These are phyloP conservation scores for Plasmodium coatneyi DNA, from an alignment of 169 alveolate species.

Conservation along the genomic window DNA sequence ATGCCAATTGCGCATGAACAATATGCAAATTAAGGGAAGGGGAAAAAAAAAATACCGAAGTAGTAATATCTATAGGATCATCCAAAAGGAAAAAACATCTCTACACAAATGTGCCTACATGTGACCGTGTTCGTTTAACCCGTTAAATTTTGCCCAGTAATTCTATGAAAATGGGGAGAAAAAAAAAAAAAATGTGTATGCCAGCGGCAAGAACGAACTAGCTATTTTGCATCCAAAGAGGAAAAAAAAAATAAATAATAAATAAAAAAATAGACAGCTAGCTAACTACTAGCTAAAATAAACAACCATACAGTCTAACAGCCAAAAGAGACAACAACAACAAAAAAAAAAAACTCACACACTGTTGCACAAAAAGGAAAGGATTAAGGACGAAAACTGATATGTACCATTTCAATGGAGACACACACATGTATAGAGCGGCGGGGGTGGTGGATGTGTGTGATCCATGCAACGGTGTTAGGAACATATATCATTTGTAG, in stretches of 20 bases:
- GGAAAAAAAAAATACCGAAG: neutral
- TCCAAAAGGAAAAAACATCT: neutral
- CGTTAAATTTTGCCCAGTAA: neutral
- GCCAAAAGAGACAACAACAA: neutral
- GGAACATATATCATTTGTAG: neutral
- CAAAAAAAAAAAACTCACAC: neutral
- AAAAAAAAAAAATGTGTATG: neutral
- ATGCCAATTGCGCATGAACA: neutral
- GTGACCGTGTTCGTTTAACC: neutral
- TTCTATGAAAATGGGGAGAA: neutral
- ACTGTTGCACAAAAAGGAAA: neutral
- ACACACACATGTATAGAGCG: neutral
- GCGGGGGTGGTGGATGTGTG: neutral
- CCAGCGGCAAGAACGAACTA: neutral
- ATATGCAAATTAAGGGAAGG: neutral
- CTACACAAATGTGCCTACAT: neutral
- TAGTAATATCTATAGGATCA: neutral
- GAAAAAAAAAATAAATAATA: slow-evolving; percentile 1
- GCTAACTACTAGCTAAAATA: neutral
- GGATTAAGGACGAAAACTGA: neutral
- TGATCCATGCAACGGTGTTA: neutral
- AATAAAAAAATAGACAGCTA: neutral
- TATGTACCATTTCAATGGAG: neutral
- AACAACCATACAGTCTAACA: neutral
- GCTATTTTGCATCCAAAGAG: neutral